A percentile compares a stretch with the other conserved stretches of the same genome.
phyloP scores from a whole-genome alignment of 108 stramenopile genomes.

The Pseudonitzschia multiseries region DNA sequence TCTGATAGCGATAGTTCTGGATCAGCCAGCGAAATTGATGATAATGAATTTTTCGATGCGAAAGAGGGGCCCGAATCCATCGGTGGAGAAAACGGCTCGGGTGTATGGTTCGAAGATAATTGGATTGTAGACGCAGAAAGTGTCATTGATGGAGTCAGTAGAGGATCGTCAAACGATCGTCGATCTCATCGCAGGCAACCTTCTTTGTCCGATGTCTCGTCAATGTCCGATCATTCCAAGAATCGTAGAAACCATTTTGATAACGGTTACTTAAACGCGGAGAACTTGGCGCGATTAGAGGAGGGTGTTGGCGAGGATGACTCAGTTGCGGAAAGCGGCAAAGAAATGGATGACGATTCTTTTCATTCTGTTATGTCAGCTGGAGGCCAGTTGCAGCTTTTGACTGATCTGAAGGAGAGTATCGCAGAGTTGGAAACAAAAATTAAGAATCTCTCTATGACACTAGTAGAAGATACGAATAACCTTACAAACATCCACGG shows the following conservation, averaged over 20 bases:
- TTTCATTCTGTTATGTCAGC: conserved; percentile 65
- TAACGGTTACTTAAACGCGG: conserved; percentile 55
- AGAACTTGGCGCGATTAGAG: conserved; percentile 63
- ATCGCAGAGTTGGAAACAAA: conserved; percentile 26
- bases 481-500: conserved; percentile 7
- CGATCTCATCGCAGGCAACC: conserved; percentile 23
- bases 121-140: conserved; percentile 51
- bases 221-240: conserved; percentile 38
- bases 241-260: conserved; percentile 14
- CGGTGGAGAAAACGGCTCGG: conserved; percentile 30
- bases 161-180: conserved; percentile 12
- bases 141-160: conserved; percentile 34
- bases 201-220: conserved; percentile 61
- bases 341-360: conserved; percentile 49
- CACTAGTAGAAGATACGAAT: conserved; percentile 15
- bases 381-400: conserved; percentile 40
- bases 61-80: conserved; percentile 36
- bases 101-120: conserved; percentile 49
- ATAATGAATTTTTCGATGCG: conserved; percentile 67
- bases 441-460: conserved; percentile 21
- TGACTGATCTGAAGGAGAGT: conserved; percentile 38
- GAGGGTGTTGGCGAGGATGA: conserved; percentile 43
- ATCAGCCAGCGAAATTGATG: conserved; percentile 34
- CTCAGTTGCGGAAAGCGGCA: conserved; percentile 32
- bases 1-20: conserved; percentile 5